Evolutionary conservation across 2,329 filamentous ascomycete species (phyloP), one percentile per base, ranked within the genome.

Genomic region (Lasiodiplodia hormozganensis): DNA sequence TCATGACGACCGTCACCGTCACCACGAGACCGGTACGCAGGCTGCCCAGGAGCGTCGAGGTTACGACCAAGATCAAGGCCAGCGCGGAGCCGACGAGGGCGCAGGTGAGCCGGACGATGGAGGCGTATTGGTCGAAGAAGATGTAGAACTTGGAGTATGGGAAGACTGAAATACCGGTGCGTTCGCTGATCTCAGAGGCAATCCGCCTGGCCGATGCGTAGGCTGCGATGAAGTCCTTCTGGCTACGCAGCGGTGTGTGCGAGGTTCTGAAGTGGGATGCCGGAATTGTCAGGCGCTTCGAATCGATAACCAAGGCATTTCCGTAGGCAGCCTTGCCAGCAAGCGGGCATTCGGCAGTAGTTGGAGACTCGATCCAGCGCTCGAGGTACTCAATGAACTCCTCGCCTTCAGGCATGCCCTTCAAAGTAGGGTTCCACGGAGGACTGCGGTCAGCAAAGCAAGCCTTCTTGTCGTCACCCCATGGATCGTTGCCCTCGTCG

Each of bases 71-170:
- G 69, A 98, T 97, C 72, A 97, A 92, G 31, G 87, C 92, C 16
- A 98, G 85, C 0, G 94, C 95, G 3, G 92, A 91, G 51, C 91
- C 91, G 36, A 99, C 87, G 1, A 99, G 87, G 0, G 90, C 88
- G 0, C 87, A 90, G 0, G 95, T 94, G 4, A 98, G 85, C 12
- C 87, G 85, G 23, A 97, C 89, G 70, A 99, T 98, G 69, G 88
- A 88, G 6, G 93, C 87, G 76, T 99, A 99, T 78, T 98, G 96
- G 77, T 99, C 96, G 78, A 99, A 99, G 87, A 98, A 99, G 78
- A 99, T 94, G 83, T 99, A 99, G 79, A 97, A 97, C 70, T 97
- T 90, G 73, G 93, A 96, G 83, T 99, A 99, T 0, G 96, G 93
- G 85, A 99, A 99, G 3, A 99, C 90, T 28, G 96, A 90, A 25